A percentile compares a stretch with the other conserved stretches of the same genome.
Evolutionary conservation across 495 filamentous ascomycete genomes (phyloP).

Genomic region (Trichodelitschia bisporula): DNA sequence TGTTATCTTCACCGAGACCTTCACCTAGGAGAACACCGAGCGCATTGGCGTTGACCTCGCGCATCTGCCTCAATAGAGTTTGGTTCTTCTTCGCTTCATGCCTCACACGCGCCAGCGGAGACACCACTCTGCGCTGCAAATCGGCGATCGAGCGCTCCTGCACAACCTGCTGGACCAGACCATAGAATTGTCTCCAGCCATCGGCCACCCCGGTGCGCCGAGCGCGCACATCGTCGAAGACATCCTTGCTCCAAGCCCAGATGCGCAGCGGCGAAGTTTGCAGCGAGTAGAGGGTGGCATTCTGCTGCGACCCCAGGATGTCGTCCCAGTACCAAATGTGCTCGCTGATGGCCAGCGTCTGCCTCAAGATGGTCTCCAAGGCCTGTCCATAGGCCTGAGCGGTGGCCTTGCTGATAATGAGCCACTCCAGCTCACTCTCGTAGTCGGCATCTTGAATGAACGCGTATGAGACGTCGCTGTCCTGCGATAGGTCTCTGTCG

Average conservation of each 20-base stretch:
- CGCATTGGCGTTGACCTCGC: constrained; percentile 61
- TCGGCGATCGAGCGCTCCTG: constrained; percentile 33
- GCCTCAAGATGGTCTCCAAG: constrained; percentile 45
- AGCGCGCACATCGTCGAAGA: constrained; percentile 27
- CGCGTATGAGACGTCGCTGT: too few species aligned
- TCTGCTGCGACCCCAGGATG: constrained; percentile 42
- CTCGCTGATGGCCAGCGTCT: constrained; percentile 55
- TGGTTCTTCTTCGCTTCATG: constrained; percentile 47
- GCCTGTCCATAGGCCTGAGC: constrained; percentile 61
- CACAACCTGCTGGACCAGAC: constrained; percentile 47
- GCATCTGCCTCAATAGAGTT: constrained; percentile 34
- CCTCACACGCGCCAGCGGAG: constrained; percentile 43
- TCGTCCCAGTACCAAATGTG: constrained; percentile 90
- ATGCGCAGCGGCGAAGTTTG: constrained; percentile 58
- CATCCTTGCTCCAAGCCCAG: constrained; percentile 36
- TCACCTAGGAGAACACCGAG: constrained; percentile 70
- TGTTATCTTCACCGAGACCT: constrained; percentile 28
- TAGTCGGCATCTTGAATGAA: constrained; percentile 21
- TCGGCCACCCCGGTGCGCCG: constrained; percentile 15
- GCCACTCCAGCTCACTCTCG: constrained; percentile 63
- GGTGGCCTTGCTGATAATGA: constrained; percentile 65
- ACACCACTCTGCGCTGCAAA: constrained; percentile 32
- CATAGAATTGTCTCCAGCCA: constrained; percentile 57
- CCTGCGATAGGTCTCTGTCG: not conserved
- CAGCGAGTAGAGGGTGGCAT: constrained; percentile 49